Conservation (phyloP, 1,284 basidiomycete species). For the Leccinum subrobustum region DNA sequence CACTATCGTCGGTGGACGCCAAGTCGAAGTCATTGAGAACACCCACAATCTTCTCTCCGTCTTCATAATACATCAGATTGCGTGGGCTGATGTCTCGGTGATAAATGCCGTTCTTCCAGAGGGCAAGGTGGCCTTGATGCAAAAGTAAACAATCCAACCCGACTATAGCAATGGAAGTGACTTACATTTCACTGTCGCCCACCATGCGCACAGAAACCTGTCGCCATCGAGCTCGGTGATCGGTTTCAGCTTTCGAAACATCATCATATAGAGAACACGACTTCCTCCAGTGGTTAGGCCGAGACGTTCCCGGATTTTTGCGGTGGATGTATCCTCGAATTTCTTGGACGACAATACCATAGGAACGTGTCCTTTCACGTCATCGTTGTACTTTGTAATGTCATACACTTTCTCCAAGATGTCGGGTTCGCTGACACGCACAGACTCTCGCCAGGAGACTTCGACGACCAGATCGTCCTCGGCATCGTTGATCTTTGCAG, state of each 20-base stretch:
- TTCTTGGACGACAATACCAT: too few relatives aligned
- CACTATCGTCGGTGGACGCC: not conserved
- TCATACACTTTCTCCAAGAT: too few relatives aligned
- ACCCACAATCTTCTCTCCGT: not conserved
- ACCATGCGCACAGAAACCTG: not conserved
- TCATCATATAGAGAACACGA: not conserved
- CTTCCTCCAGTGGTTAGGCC: not conserved
- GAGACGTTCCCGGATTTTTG: not conserved
- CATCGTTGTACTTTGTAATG: too few relatives aligned
- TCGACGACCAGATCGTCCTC: too few relatives aligned
- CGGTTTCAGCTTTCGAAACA: not conserved
- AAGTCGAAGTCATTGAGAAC: not conserved
- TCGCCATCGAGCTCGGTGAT: not conserved
- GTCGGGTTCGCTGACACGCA: too few relatives aligned
- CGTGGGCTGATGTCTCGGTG: not conserved
- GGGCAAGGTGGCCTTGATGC: not conserved
- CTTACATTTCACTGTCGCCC: not conserved
- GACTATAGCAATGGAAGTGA: not conserved
- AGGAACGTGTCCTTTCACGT: too few relatives aligned
- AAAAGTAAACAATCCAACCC: not conserved
- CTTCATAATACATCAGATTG: not conserved
- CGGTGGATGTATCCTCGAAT: too few relatives aligned
- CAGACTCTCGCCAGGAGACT: too few relatives aligned
- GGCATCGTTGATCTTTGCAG: too few relatives aligned
- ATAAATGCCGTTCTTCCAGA: not conserved